Evolutionary conservation across 306 rosid genomes (phyloP), one percentile per base, ranked within the genome.

Genomic region (Dicorynia guianensis): DNA sequence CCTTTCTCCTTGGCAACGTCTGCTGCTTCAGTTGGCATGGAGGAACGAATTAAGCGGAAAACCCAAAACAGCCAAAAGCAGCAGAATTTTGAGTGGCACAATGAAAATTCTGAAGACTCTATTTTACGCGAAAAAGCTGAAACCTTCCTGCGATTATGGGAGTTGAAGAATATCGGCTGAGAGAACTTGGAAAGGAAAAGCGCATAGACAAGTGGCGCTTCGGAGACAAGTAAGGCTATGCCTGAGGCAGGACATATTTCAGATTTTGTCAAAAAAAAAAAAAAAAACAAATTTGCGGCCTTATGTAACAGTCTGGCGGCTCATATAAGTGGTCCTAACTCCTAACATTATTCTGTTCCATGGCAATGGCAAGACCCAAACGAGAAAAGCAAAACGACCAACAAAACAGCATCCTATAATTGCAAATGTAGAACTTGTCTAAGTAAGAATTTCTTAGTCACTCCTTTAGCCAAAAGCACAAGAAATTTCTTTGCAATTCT

Each of bases 121-220:
- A 25, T 8, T 18, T 12, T 69, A 76, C 5, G 17, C 11, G 43
- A 36, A 63, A 58, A 36, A 36, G 53, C 15, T 33, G 60, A 40
- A 52, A 58, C 8, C 65, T 76, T 71, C 43, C 55, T 4, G 40
- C 55, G 82, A 76, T 40, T 79, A 76, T 65, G 47, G 76, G 30
- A 66, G 68, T 18, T 35, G 44, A 49, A 44, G 52, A 71, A 38
- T 72, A 72, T 43, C 47, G 4, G 4, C 18, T 25, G 12, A 71
- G 62, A 44, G 78, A 71, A 64, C 76, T 64, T 81, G 76, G 79
- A 57, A 81, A 80, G 76, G 79, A 57, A 81, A 80, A 11, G 17
- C 38, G 54, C 70, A 15, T 66, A 76, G 79, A 76, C n/a, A 60
- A 76, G 82, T 76, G 60, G 72, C 62, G 65, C 82, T 79, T 76